These are phyloP conservation scores for Amylocarpus encephaloides DNA, from an alignment of 2,329 filamentous ascomycete species.

Conservation along the genomic window DNA sequence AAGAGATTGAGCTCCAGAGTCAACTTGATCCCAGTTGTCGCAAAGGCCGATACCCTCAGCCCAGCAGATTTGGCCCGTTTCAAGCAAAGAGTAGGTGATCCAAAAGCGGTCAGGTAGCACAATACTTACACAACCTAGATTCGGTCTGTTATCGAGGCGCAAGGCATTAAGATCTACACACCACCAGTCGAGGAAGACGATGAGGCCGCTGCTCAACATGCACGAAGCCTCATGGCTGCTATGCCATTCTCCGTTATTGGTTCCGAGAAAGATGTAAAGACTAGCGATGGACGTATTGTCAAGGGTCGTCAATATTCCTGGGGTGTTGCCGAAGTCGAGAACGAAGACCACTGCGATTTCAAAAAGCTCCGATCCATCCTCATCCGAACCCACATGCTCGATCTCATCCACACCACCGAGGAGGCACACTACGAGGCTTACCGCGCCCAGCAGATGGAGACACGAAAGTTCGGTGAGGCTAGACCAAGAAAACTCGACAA, in stretches of 20 bases:
- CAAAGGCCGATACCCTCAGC: constrained; percentile 97
- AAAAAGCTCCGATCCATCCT: constrained; percentile 99
- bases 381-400: constrained; percentile 98
- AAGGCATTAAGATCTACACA: constrained; percentile 99
- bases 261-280: constrained; percentile 99
- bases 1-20: constrained; percentile 97
- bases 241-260: constrained; percentile 99
- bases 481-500: constrained; percentile 97
- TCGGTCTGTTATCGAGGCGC: constrained; percentile 89
- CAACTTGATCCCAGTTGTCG: constrained; percentile 96
- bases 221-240: constrained; percentile 86
- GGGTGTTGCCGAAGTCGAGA: constrained; percentile 99
- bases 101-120: background rate
- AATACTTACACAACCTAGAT: constrained; percentile 54
- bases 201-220: constrained; percentile 90
- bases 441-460: constrained; percentile 99
- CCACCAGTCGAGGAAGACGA: constrained; percentile 97
- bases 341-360: constrained; percentile 99
- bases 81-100: constrained; percentile 76
- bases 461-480: constrained; percentile 96
- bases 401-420: constrained; percentile 98
- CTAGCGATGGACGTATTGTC: constrained; percentile 88
- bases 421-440: constrained; percentile 99
- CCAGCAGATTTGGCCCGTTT: constrained; percentile 85
- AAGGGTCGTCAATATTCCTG: constrained; percentile 99